These are phyloP conservation scores for Coprinopsis cinerea DNA, from an alignment of 768 basidiomycete species.

Conservation along the genomic window DNA sequence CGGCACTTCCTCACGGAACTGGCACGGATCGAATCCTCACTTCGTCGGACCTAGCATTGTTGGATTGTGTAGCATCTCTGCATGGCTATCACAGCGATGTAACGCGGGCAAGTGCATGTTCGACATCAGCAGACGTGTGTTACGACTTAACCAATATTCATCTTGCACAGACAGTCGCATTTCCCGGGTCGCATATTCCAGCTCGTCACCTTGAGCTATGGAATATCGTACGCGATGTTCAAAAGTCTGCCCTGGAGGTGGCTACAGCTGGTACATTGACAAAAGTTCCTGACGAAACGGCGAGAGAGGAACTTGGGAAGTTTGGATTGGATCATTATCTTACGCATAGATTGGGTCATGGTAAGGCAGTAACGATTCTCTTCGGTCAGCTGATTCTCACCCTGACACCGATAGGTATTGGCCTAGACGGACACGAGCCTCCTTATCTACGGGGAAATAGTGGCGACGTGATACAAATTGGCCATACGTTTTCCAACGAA, in stretches of 20 bases:
- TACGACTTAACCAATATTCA: no score
- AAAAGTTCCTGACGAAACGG: conserved; percentile 54
- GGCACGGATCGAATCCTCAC: conserved; percentile 61
- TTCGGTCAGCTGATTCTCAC: no score
- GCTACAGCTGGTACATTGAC: conserved; percentile 46
- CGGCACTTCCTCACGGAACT: conserved; percentile 79
- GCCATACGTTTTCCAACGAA: conserved; percentile 79
- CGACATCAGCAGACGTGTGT: conserved; percentile 12
- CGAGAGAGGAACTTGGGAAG: conserved; percentile 42
- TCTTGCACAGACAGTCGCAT: conserved; percentile 52
- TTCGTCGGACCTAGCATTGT: conserved; percentile 59
- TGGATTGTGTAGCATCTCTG: conserved; percentile 68
- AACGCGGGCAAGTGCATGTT: conserved; percentile 50
- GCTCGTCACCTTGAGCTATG: conserved; percentile 50
- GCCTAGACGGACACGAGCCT: conserved; percentile 75
- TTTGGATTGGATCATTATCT: conserved; percentile 53
- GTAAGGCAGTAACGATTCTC: conserved; percentile 41
- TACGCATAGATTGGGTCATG: conserved; percentile 79
- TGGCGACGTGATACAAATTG: conserved; percentile 46
- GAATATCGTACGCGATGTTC: conserved; percentile 60
- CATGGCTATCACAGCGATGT: conserved; percentile 77
- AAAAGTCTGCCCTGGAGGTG: conserved; percentile 43
- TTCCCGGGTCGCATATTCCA: conserved; percentile 51
- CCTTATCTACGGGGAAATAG: conserved; percentile 78
- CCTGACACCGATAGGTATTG: conserved; percentile 69